Evolutionary conservation across 23 red algal genomes (phyloP).

Genomic region (Pyropia yezoensis): DNA sequence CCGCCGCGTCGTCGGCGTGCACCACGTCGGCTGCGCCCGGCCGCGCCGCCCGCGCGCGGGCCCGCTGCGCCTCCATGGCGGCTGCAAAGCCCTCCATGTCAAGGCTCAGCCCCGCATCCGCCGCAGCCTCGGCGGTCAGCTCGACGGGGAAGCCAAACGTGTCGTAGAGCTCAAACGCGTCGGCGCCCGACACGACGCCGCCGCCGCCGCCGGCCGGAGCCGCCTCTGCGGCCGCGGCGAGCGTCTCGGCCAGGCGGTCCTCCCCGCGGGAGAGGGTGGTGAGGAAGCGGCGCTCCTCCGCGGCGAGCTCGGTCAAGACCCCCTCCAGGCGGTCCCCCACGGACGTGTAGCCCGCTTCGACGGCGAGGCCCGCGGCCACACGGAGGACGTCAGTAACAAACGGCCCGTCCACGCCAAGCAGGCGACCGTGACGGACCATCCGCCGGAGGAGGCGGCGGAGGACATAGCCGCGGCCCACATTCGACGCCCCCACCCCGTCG

Average conservation of each 20-base stretch:
- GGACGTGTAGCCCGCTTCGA: constrained; percentile 33
- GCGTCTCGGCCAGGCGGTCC: constrained; percentile 33
- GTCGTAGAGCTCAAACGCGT: constrained; percentile 97
- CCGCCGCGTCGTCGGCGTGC: constrained; percentile 5
- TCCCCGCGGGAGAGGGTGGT: constrained; percentile 60
- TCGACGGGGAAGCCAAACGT: constrained; percentile 97
- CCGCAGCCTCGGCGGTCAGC: constrained; percentile 78
- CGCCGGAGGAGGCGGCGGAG: constrained; percentile 84
- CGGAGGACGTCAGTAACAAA: constrained; percentile 51
- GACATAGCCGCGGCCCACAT: constrained; percentile 86
- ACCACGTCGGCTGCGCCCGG: constrained; percentile 15
- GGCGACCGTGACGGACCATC: constrained; percentile 72
- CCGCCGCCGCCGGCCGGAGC: not conserved
- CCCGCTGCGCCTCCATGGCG: constrained; percentile 55
- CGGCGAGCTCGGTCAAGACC: constrained; percentile 40
- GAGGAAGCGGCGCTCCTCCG: constrained; percentile 72
- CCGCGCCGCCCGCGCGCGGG: constrained; percentile 54
- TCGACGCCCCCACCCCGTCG: constrained; percentile 72
- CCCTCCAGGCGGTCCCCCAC: constrained; percentile 27
- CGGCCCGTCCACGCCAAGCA: constrained; percentile 57
- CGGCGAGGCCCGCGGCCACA: constrained; percentile 36
- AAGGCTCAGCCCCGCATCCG: constrained; percentile 39
- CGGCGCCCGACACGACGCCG: constrained; percentile 40
- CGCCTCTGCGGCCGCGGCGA: constrained; percentile 3
- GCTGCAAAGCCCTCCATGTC: constrained; percentile 62